Base-by-base conservation (phyloP, 2,329 filamentous ascomycete genomes). In the Sporothrix inflata region DNA sequence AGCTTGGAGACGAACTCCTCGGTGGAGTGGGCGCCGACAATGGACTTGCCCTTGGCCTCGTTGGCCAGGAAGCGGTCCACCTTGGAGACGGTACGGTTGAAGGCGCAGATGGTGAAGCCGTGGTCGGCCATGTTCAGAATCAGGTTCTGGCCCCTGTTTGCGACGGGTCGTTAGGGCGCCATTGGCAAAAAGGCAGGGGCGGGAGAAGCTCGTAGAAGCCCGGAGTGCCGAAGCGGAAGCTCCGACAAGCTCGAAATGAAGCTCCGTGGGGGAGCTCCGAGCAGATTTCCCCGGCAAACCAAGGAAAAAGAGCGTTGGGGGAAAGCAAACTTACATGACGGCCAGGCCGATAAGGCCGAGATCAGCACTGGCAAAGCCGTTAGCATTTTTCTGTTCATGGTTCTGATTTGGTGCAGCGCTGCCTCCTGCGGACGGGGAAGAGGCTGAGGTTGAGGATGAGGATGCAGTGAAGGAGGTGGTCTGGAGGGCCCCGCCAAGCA, bases 21-120 rank as follows among this genome's bases (percentile, higher is more conserved):
- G 82, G 94, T 92, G 80, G 91, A 92, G 86, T 97, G 91, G 79
- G 96, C 95, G 83, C 96, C 96, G 77, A 98, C 90, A 79, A 99
- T 92, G 79, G 93, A 92, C 89, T 97, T 98, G 87, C 94, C 93
- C 89, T 95, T 94, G 82, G 93, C 93, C 86, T 95, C 92, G 85
- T 97, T 95, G 77, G 87, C 91, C 78, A 97, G 86, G 90, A 97
- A 97, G 79, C 88, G 88, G 87, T 98, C 94, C 84, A 99, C 96
- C 91, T 99, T 99, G 85, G 94, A 90, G 79, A 98, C 93, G 79
- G 96, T 99, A 85, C 96, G 93, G 92, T 99, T 99, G 91, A 92
- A 99, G 78, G 95, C 96, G 85, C 95, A 92, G 81, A 99, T 93
- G 82, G 94, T 98, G 90, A 97, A 98, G 81, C 94, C 92, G 80